Conservation (phyloP, 352 stramenopile genomes). For the Phytophthora multivora region DNA sequence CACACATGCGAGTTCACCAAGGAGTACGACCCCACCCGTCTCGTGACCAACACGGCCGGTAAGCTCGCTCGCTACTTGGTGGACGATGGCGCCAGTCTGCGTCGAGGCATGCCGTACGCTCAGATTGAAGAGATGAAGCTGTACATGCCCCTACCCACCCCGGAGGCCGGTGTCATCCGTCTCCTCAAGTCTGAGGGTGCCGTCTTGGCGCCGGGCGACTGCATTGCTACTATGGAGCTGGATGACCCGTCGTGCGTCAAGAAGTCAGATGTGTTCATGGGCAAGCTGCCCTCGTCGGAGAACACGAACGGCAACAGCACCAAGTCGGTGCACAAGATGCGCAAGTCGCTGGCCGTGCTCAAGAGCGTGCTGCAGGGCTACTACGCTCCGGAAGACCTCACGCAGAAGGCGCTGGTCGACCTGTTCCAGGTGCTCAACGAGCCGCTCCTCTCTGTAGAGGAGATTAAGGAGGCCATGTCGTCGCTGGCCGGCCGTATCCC, state of each 20-base stretch:
- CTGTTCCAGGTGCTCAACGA: constrained; percentile 74
- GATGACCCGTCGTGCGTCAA: constrained; percentile 98
- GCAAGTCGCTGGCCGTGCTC: constrained; percentile 82
- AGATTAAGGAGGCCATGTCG: constrained; percentile 98
- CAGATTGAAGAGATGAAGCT: constrained; percentile 99
- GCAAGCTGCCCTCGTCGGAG: constrained; percentile 64
- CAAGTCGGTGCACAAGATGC: constrained; percentile 74
- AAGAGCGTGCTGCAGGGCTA: constrained; percentile 96
- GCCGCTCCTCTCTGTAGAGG: constrained; percentile 86
- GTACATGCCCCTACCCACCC: constrained; percentile 99
- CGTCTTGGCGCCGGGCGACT: constrained; percentile 94
- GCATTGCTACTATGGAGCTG: constrained; percentile 97
- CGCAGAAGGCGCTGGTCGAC: constrained; percentile 87
- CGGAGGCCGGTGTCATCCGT: constrained; percentile 95
- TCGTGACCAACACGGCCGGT: constrained; percentile 97
- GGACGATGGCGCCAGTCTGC: constrained; percentile 92
- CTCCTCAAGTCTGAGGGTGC: constrained; percentile 97
- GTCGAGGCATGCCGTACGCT: constrained; percentile 85
- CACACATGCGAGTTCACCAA: constrained; percentile 98
- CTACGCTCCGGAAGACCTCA: constrained; percentile 82
- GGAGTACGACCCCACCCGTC: constrained; percentile 98
- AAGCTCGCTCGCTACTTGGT: constrained; percentile 99
- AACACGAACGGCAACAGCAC: constrained; percentile 40
- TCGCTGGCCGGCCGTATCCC: constrained; percentile 97
- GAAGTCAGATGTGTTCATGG: constrained; percentile 92